These are phyloP conservation scores for Plasmopara halstedii DNA, from an alignment of 352 stramenopile species.

Conservation along the genomic window DNA sequence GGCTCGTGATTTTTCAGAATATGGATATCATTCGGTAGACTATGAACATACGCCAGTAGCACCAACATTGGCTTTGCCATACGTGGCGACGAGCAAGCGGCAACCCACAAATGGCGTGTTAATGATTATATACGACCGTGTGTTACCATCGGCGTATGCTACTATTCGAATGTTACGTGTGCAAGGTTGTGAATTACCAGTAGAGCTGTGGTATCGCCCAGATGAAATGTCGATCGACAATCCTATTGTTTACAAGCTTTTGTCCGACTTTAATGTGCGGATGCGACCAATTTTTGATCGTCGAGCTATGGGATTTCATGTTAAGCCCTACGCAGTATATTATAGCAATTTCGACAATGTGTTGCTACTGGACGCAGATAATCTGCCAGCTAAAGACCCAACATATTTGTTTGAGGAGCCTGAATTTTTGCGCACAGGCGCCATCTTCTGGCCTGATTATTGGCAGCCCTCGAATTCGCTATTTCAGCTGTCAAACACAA, in stretches of 20 bases:
- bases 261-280: slow-evolving; percentile 63
- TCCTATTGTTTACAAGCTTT: slow-evolving; percentile 61
- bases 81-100: slow-evolving; percentile 31
- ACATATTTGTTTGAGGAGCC: slow-evolving; percentile 79
- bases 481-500: slow-evolving; percentile 71
- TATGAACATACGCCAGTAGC: slow-evolving; percentile 69
- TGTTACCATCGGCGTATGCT: slow-evolving; percentile 68
- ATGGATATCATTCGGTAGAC: slow-evolving; percentile 50
- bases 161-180: slow-evolving; percentile 72
- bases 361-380: slow-evolving; percentile 77
- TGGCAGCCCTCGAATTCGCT: slow-evolving; percentile 78
- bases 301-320: slow-evolving; percentile 65
- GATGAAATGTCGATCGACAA: slow-evolving; percentile 84
- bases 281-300: slow-evolving; percentile 77
- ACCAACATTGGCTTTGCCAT: slow-evolving; percentile 54
- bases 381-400: slow-evolving; percentile 70
- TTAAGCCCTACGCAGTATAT: slow-evolving; percentile 81
- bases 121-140: slow-evolving; percentile 83
- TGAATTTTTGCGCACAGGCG: slow-evolving; percentile 63
- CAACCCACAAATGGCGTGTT: slow-evolving; percentile 64
- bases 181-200: slow-evolving; percentile 63
- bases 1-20: slow-evolving; percentile 79
- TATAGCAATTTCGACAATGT: slow-evolving; percentile 84
- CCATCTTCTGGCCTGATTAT: slow-evolving; percentile 83
- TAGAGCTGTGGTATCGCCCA: slow-evolving; percentile 81